phyloP scores from a whole-genome alignment of 352 stramenopile species.

The Pythium myriotylum region DNA sequence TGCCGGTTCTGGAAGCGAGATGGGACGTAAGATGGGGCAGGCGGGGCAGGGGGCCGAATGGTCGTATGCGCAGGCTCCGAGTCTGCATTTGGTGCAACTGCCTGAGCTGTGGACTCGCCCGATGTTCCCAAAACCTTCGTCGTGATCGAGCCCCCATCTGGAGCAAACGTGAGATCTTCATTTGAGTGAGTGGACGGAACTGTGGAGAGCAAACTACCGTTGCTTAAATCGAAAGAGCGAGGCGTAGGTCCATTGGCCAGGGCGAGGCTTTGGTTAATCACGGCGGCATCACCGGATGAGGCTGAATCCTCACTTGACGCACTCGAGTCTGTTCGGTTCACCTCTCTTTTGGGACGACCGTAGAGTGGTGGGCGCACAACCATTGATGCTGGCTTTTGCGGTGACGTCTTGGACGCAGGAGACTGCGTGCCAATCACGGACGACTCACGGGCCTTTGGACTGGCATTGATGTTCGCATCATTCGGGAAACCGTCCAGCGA shows the following conservation, averaged over 20 bases:
- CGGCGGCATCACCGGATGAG: not conserved
- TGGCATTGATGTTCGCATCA: not conserved
- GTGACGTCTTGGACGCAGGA: slow-evolving; percentile 15
- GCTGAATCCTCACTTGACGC: slow-evolving; percentile 3
- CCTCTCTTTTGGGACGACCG: slow-evolving; percentile 18
- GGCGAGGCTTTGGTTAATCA: slow-evolving; percentile 10
- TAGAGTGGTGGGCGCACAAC: slow-evolving; percentile 24
- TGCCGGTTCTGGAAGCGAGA: slow-evolving; percentile 24
- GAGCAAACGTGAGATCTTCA: slow-evolving; percentile 22
- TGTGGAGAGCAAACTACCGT: slow-evolving; percentile 18
- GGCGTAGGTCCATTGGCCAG: not conserved
- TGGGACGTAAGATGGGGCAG: slow-evolving; percentile 26
- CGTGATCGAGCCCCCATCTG: not conserved
- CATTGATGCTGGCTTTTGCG: slow-evolving; percentile 13
- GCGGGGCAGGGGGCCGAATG: slow-evolving; percentile 1
- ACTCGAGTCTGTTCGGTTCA: slow-evolving; percentile 8
- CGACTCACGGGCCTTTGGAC: not conserved
- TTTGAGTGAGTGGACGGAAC: slow-evolving; percentile 20
- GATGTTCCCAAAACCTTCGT: not conserved
- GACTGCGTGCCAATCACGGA: too few species aligned
- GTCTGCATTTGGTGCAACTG: not conserved
- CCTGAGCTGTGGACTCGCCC: not conserved
- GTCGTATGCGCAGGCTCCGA: not conserved
- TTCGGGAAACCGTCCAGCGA: not conserved
- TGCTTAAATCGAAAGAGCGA: slow-evolving; percentile 9